Percentiles rank a stretch among this genome's conserved stretches.
These are phyloP conservation scores for Flammula alnicola DNA, from an alignment of 1,284 basidiomycete species.

Conservation along the genomic window DNA sequence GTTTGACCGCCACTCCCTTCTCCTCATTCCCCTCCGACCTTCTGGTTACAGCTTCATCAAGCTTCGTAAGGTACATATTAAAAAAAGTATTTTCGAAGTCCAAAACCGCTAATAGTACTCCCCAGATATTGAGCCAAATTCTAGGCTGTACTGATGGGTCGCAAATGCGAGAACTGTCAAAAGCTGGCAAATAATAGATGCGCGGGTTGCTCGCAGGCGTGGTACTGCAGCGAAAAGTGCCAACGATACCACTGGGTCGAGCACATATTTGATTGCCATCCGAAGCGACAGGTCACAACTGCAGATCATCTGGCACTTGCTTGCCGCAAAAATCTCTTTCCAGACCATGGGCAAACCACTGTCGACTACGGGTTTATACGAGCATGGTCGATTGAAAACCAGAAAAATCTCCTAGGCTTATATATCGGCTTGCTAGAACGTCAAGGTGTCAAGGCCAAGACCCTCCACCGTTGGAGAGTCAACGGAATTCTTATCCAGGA, in stretches of 20 bases:
- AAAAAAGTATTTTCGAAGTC: too few relatives aligned
- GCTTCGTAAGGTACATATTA: too few relatives aligned
- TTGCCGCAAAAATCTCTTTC: slow-evolving; percentile 27
- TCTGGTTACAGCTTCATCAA: too few relatives aligned
- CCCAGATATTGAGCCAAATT: neutral
- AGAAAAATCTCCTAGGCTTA: slow-evolving; percentile 34
- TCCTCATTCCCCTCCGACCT: too few relatives aligned
- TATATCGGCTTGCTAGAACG: slow-evolving; percentile 34
- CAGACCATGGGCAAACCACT: slow-evolving; percentile 35
- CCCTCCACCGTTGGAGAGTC: slow-evolving; percentile 37
- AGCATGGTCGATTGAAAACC: slow-evolving; percentile 18
- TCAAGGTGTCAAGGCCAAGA: slow-evolving; percentile 28
- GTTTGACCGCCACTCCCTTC: too few relatives aligned
- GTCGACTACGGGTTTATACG: slow-evolving; percentile 42
- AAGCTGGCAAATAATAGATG: slow-evolving; percentile 16
- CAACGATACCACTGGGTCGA: slow-evolving; percentile 34
- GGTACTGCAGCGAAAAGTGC: slow-evolving; percentile 39
- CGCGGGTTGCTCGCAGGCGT: slow-evolving; percentile 27
- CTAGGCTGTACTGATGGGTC: neutral
- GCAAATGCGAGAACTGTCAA: slow-evolving; percentile 2
- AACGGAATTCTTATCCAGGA: slow-evolving; percentile 36
- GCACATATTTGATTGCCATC: slow-evolving; percentile 42
- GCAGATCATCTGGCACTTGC: slow-evolving; percentile 37
- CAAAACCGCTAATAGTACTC: too few relatives aligned
- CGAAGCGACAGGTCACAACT: slow-evolving; percentile 32